Evolutionary conservation across 345 rosid genomes (phyloP).

Genomic region (Citrus maxima): DNA sequence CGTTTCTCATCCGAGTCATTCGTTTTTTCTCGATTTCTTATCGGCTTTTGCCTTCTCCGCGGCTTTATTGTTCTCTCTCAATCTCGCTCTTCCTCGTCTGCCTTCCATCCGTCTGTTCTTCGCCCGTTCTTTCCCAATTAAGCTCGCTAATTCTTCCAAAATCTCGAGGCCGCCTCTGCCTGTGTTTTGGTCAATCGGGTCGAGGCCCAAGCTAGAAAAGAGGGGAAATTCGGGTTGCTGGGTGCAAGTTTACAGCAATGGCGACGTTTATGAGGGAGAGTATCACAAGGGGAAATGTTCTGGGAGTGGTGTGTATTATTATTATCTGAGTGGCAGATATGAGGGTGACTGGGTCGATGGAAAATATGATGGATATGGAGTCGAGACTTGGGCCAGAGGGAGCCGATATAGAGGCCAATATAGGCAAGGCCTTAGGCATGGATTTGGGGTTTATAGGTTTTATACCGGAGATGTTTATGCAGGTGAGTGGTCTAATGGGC

Average conservation of each 20-base stretch:
- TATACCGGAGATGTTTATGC: constrained; percentile 93
- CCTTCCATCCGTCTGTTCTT: constrained; percentile 77
- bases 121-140: constrained; percentile 76
- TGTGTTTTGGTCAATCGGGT: constrained; percentile 92
- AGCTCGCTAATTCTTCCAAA: constrained; percentile 34
- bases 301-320: constrained; percentile 85
- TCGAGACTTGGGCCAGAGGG: constrained; percentile 96
- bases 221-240: constrained; percentile 74
- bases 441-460: constrained; percentile 81
- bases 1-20: constrained; percentile 78
- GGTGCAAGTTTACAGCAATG: constrained; percentile 85
- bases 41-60: constrained; percentile 85
- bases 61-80: constrained; percentile 67
- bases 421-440: constrained; percentile 83
- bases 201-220: constrained; percentile 61
- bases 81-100: constrained; percentile 74
- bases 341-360: constrained; percentile 97
- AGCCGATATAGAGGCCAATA: constrained; percentile 92
- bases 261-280: constrained; percentile 91
- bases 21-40: constrained; percentile 75
- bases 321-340: constrained; percentile 86
- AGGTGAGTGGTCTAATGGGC: constrained; percentile 97
- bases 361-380: constrained; percentile 87
- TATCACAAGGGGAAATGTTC: constrained; percentile 85
- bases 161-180: constrained; percentile 50